A percentile compares a stretch with the other conserved stretches of the same genome.
phyloP scores from a whole-genome alignment of 257 asterid genomes.

The Eustoma russellianum region DNA sequence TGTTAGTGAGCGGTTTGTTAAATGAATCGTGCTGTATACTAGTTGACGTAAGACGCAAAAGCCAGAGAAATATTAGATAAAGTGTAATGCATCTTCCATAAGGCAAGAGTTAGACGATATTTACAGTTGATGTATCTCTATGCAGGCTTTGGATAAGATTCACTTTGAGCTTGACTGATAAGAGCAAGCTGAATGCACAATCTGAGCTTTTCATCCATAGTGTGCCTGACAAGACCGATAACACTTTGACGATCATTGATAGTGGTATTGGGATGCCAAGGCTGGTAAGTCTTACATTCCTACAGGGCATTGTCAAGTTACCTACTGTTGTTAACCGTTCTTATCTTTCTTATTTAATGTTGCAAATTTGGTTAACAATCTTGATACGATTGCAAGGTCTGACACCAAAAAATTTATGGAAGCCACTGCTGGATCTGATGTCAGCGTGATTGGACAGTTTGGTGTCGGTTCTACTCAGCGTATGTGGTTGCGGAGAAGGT shows the following conservation, averaged over 20 bases:
- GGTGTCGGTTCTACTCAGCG: constrained; percentile 57
- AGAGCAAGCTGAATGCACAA: constrained; percentile 51
- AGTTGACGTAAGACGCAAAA: no score
- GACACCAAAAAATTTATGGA: constrained; percentile 65
- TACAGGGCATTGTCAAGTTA: no score
- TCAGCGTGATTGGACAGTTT: constrained; percentile 56
- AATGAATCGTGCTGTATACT: no score
- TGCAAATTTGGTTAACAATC: constrained; percentile 48
- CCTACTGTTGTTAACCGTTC: neutral
- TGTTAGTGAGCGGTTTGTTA: no score
- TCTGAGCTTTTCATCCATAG: constrained; percentile 54
- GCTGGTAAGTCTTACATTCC: constrained; percentile 29
- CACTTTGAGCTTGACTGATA: constrained; percentile 53
- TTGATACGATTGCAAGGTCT: constrained; percentile 55
- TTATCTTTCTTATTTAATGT: neutral
- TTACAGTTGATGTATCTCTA: neutral
- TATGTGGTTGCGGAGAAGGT: constrained; percentile 54
- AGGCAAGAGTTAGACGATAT: no score
- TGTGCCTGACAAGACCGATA: constrained; percentile 47
- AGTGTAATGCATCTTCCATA: no score
- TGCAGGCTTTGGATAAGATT: constrained; percentile 48
- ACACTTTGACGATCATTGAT: constrained; percentile 34
- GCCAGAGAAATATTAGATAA: no score
- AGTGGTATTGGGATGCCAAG: constrained; percentile 58
- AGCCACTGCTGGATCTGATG: constrained; percentile 61